Base-by-base conservation (phyloP, 2,329 filamentous ascomycete species). In the Corinectria fuckeliana region DNA sequence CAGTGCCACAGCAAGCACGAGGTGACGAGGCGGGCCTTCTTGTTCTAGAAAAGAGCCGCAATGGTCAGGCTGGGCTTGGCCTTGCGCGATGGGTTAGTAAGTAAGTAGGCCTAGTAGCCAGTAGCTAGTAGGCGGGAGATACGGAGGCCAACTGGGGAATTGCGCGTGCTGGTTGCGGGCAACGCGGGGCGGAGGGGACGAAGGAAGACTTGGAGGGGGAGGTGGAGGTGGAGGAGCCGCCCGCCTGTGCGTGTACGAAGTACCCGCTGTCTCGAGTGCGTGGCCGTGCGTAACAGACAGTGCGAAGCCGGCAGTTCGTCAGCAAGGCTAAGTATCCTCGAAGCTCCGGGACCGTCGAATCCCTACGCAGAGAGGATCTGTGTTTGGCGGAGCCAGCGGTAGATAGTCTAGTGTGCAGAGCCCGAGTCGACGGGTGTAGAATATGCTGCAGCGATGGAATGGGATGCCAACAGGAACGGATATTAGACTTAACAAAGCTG, bases 391-490 rank as follows among this genome's bases (percentile, higher is more conserved):
- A 48, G 38, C 41, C 53, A 44, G 52, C 50, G 36, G 38, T 47
- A 44, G 23, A 36, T 26, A n/a, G 26, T 28, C 26, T 28, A n/a
- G n/a, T n/a, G 59, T 58, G 53, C 58, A 56, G 53, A 50, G 56
- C 56, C 50, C 53, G 57, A 60, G 54, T 69, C 67, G 65, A 68
- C 53, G 56, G 61, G 64, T 61, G 61, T 61, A 64, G 67, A 56
- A 63, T 57, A 61, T 52, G 55, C 53, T 53, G 44, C 36, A 55
- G 49, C 55, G 55, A 53, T 60, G 64, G 64, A 66, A 61, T 65
- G 59, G 49, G 41, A 56, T 48, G 60, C 50, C 38, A 50, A 39
- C 42, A 26, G 13, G 25, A 48, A 53, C 59, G 38, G 55, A 60
- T 57, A 50, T 32, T 61, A n/a, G 25, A 28, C 36, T 48, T 36